A percentile compares a stretch with the other conserved stretches of the same genome.
phyloP scores from a whole-genome alignment of 352 stramenopile genomes.

The Pythium dissimile region DNA sequence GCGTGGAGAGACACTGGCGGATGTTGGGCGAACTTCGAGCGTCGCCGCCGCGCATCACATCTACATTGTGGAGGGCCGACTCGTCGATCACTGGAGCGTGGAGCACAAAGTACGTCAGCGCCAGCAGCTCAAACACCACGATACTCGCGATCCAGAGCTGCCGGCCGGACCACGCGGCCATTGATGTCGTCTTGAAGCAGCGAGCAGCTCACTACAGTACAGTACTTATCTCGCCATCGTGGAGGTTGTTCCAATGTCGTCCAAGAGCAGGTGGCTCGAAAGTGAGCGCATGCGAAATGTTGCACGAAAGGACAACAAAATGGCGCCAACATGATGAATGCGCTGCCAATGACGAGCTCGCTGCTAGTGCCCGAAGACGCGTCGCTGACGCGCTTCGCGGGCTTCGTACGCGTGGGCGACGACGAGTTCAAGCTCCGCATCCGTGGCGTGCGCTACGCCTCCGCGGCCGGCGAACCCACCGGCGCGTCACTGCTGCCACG shows the following conservation, averaged over 20 bases:
- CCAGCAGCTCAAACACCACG: constrained; percentile 16
- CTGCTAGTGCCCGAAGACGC: constrained; percentile 42
- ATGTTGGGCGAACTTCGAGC: constrained; percentile 7
- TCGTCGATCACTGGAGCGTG: constrained; percentile 5
- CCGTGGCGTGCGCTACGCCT: constrained; percentile 27
- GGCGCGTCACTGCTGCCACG: neutral
- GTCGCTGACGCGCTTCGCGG: constrained; percentile 34
- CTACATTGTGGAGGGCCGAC: neutral
- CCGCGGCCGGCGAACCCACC: neutral
- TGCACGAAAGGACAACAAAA: constrained; percentile 2
- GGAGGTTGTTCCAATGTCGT: constrained; percentile 3
- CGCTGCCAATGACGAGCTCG: neutral
- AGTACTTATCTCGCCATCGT: neutral
- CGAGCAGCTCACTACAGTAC: neutral
- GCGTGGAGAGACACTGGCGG: constrained; percentile 10
- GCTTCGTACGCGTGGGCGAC: constrained; percentile 47
- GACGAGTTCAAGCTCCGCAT: constrained; percentile 56
- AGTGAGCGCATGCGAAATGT: too few relatives aligned
- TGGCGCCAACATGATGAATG: constrained; percentile 2
- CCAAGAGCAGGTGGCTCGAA: too few relatives aligned
- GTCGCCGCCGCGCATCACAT: neutral
- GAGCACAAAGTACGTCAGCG: constrained; percentile 13
- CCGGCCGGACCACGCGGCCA: neutral
- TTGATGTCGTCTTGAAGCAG: neutral
- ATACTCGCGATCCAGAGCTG: constrained; percentile 12